phyloP scores from a whole-genome alignment of 257 asterid genomes.

The Marsdenia floribunda region DNA sequence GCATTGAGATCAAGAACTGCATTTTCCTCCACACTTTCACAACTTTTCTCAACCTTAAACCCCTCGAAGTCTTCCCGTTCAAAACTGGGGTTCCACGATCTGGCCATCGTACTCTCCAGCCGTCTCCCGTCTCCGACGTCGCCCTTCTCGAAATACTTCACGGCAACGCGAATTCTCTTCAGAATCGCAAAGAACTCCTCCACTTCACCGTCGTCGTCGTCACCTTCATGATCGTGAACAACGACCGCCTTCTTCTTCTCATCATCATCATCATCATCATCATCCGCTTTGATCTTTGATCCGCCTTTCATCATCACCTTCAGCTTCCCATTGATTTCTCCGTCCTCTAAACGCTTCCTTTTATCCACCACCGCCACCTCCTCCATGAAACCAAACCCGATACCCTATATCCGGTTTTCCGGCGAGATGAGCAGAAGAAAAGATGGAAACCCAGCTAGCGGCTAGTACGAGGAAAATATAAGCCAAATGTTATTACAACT shows the following conservation, averaged over 20 bases:
- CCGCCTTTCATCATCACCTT: neutral
- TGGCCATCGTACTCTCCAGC: neutral
- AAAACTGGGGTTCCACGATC: conserved; percentile 23
- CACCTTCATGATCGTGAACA: conserved; percentile 36
- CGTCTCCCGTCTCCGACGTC: neutral
- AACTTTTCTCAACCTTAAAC: conserved; percentile 8
- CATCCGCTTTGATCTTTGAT: neutral
- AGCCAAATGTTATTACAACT: neutral
- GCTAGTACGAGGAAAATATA: neutral
- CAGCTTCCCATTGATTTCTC: conserved; percentile 3
- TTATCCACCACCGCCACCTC: conserved; percentile 19
- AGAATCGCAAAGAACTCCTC: conserved; percentile 56
- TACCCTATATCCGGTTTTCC: neutral
- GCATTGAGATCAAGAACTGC: conserved; percentile 33
- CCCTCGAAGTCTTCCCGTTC: conserved; percentile 24
- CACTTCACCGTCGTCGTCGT: conserved; percentile 56
- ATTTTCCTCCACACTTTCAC: conserved; percentile 8
- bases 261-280: neutral
- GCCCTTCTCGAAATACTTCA: conserved; percentile 41
- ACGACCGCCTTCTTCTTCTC: conserved; percentile 12
- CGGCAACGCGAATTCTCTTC: conserved; percentile 43
- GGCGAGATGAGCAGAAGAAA: neutral
- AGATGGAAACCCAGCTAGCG: neutral
- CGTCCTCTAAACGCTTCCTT: conserved; percentile 27
- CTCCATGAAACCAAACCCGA: neutral